phyloP scores from a whole-genome alignment of 139 green algal species.

The Zygnema circumcarinatum region DNA sequence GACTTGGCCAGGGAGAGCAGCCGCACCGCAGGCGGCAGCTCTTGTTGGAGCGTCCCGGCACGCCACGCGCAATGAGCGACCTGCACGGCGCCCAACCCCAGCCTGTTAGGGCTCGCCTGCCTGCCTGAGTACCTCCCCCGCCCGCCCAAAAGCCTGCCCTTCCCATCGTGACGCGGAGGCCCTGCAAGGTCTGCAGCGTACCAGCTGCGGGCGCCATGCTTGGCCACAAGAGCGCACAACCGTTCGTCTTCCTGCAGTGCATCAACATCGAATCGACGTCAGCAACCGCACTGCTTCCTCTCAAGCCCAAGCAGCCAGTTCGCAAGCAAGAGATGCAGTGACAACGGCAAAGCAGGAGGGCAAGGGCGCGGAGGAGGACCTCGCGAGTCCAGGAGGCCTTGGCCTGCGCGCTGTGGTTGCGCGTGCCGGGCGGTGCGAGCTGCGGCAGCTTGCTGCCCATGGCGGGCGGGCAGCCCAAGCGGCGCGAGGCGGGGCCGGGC shows the following conservation, averaged over 20 bases:
- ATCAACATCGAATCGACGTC: too few relatives aligned
- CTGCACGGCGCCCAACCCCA: too few relatives aligned
- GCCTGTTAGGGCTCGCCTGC: too few relatives aligned
- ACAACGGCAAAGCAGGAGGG: neutral
- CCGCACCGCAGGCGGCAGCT: constrained; percentile 75
- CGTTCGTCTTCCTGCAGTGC: constrained; percentile 73
- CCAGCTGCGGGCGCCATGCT: constrained; percentile 76
- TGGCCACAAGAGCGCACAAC: constrained; percentile 65
- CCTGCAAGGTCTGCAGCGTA: too few relatives aligned
- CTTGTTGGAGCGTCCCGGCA: constrained; percentile 80
- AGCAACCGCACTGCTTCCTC: neutral
- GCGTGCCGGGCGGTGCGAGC: too few relatives aligned
- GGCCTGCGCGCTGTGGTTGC: neutral
- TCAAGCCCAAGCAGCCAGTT: neutral
- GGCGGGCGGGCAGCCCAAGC: too few relatives aligned
- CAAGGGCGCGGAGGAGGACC: neutral
- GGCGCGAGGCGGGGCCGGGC: too few relatives aligned
- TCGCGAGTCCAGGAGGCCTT: neutral
- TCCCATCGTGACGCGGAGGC: too few relatives aligned
- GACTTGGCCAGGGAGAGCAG: too few relatives aligned
- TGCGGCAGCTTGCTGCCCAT: too few relatives aligned
- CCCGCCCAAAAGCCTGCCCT: too few relatives aligned
- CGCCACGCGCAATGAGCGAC: constrained; percentile 74
- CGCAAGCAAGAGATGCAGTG: neutral
- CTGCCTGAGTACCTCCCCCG: too few relatives aligned